phyloP scores from a whole-genome alignment of 495 filamentous ascomycete genomes.

The Xylaria grammica region DNA sequence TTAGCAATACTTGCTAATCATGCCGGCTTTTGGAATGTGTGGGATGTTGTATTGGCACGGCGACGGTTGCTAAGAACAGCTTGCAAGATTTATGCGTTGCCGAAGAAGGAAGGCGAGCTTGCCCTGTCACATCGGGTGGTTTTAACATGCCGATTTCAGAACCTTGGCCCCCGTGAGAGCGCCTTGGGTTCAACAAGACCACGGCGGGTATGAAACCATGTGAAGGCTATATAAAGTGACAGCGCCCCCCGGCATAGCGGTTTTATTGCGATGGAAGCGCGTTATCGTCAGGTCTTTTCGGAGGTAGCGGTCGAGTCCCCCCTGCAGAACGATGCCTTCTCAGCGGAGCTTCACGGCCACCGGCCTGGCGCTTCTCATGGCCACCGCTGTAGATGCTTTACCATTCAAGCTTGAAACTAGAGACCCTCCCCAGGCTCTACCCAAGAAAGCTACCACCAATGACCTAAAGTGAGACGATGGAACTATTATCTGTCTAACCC shows the following conservation, averaged over 20 bases:
- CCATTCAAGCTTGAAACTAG: slow-evolving; percentile 28
- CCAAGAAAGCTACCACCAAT: slow-evolving; percentile 44
- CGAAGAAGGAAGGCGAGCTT: slow-evolving; percentile 35
- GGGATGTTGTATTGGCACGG: background rate
- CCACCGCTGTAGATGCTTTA: slow-evolving; percentile 25
- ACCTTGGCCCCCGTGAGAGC: slow-evolving; percentile 18
- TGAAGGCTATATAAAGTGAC: slow-evolving; percentile 2
- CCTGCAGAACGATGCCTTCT: slow-evolving; percentile 33
- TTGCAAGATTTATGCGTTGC: slow-evolving; percentile 29
- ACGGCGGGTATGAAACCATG: background rate
- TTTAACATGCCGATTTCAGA: background rate
- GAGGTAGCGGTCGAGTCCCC: background rate
- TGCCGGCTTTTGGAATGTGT: slow-evolving; percentile 6
- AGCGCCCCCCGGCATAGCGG: background rate
- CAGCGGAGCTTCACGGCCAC: slow-evolving; percentile 38
- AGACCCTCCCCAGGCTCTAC: slow-evolving; percentile 43
- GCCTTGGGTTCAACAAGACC: background rate
- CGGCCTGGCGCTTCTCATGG: slow-evolving; percentile 42
- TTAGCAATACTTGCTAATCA: background rate
- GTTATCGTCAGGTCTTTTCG: background rate
- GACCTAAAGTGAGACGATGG: slow-evolving; percentile 40
- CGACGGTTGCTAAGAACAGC: slow-evolving; percentile 1
- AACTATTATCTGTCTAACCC: background rate
- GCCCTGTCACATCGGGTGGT: slow-evolving; percentile 9
- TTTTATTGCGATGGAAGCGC: background rate